A percentile compares a stretch with the other conserved stretches of the same genome.
These are phyloP conservation scores for Globisporangium takayamanum DNA, from an alignment of 352 stramenopile genomes.

Conservation along the genomic window DNA sequence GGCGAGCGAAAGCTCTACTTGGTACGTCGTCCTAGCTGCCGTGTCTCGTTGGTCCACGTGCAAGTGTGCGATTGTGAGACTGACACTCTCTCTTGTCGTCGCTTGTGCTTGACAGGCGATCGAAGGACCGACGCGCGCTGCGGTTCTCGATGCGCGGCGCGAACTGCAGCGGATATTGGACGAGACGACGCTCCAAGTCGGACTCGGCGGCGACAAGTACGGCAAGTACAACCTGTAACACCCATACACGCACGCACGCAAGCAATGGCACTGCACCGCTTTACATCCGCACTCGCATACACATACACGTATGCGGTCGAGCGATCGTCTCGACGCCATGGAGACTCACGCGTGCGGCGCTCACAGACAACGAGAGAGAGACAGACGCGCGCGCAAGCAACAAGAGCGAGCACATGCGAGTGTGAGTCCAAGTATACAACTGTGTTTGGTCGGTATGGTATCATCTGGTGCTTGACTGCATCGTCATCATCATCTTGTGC, in stretches of 20 bases:
- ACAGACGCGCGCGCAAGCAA: neutral
- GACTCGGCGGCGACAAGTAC: conserved; percentile 80
- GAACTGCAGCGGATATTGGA: conserved; percentile 86
- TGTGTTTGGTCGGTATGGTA: conserved; percentile 1
- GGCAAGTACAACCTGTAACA: conserved; percentile 86
- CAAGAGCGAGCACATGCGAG: neutral
- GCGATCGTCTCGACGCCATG: too few species aligned
- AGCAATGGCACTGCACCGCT: neutral
- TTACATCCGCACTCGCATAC: conserved; percentile 5
- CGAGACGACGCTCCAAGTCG: conserved; percentile 86
- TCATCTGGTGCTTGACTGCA: neutral
- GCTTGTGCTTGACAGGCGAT: conserved; percentile 42
- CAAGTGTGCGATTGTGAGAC: neutral
- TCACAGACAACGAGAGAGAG: neutral
- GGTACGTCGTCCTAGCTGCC: conserved; percentile 28
- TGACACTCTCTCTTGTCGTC: neutral
- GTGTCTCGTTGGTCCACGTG: neutral
- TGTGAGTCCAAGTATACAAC: conserved; percentile 1
- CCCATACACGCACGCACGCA: neutral
- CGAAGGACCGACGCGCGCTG: conserved; percentile 59
- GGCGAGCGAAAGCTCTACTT: conserved; percentile 88
- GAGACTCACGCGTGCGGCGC: neutral
- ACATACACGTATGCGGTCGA: too few species aligned
- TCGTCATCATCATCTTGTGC: neutral
- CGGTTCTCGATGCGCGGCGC: conserved; percentile 68